Base-by-base conservation (phyloP, 176 grass and related monocot species). In the Luzula sylvatica region DNA sequence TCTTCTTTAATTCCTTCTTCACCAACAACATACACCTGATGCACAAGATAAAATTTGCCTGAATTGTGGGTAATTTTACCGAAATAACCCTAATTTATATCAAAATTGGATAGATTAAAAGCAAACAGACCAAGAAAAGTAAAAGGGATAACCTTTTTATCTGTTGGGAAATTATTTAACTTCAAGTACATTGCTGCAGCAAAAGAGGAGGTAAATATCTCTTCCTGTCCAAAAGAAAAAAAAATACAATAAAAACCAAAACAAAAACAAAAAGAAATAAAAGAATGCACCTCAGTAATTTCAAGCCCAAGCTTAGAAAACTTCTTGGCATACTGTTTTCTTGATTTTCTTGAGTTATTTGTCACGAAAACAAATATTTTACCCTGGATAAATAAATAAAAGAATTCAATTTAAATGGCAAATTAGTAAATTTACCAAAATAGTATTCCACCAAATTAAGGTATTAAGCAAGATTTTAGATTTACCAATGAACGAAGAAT, bases 1-100 rank as follows among this genome's bases (percentile, higher is more conserved):
- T 95, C 90, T 60, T 95, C 90, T 66, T 85, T 65, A 50, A 95
- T 95, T 59, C 90, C 90, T 48, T 88, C 80, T 68, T 95, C 90
- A 14, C 90, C 90, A 14, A 95, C 77, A 72, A 88, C 90, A 74
- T 88, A 95, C 61, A 95, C 80, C 90, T 95, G 56, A 76, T 57
- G 48, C 78, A 52, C 50, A 26, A 11, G 42, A 61, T 51, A 22
- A 19, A 39, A n/a, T n/a, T n/a, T n/a, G n/a, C n/a, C n/a, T n/a
- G n/a, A n/a, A n/a, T n/a, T n/a, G n/a, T n/a, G n/a, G n/a, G n/a
- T n/a, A n/a, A n/a, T n/a, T n/a, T n/a, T n/a, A n/a, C n/a, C n/a
- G n/a, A n/a, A n/a, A n/a, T n/a, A n/a, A n/a, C n/a, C n/a, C n/a
- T n/a, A n/a, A n/a, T n/a, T n/a, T n/a, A n/a, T n/a, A 15, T 29